phyloP scores from a whole-genome alignment of 805 yeast species.

The Ogataea polymorpha region DNA sequence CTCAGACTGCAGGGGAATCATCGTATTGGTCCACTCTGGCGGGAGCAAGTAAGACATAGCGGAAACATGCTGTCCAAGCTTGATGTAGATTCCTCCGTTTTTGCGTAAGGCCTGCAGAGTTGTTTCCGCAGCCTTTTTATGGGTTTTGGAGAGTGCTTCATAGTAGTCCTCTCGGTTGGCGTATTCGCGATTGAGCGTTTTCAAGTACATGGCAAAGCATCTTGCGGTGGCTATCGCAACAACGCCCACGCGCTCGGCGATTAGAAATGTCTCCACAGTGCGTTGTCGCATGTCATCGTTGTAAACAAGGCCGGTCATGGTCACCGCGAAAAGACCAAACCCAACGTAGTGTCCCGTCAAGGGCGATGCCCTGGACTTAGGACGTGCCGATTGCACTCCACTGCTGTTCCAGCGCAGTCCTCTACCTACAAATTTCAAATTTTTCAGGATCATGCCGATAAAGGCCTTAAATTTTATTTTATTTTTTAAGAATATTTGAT shows the following conservation, averaged over 20 bases:
- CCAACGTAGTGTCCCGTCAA: conserved; percentile 23
- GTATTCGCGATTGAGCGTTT: conserved; percentile 40
- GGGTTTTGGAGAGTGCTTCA: conserved; percentile 61
- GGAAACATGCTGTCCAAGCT: conserved; percentile 89
- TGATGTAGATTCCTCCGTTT: conserved; percentile 92
- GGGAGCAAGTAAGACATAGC: conserved; percentile 93
- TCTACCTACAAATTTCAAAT: not conserved
- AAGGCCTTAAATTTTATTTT: not conserved
- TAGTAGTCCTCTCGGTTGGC: conserved; percentile 47
- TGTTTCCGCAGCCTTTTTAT: conserved; percentile 69
- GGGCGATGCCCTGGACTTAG: not conserved
- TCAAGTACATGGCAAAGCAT: conserved; percentile 71
- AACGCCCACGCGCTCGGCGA: conserved; percentile 52
- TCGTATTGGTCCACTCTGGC: conserved; percentile 90
- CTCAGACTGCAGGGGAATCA: conserved; percentile 87
- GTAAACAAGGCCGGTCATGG: conserved; percentile 13
- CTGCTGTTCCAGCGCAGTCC: conserved; percentile 1
- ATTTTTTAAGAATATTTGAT: not conserved
- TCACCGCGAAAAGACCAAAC: conserved; percentile 13
- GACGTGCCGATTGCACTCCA: not conserved
- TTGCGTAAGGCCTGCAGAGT: conserved; percentile 75
- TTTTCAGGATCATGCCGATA: not conserved
- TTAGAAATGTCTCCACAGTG: conserved; percentile 34
- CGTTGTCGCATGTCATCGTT: conserved; percentile 37
- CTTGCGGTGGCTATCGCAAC: conserved; percentile 66